Percentiles rank a stretch among this genome's conserved stretches.
These are phyloP conservation scores for Mortierella hygrophila DNA, from an alignment of 192 early-diverging fungal species.

Conservation along the genomic window DNA sequence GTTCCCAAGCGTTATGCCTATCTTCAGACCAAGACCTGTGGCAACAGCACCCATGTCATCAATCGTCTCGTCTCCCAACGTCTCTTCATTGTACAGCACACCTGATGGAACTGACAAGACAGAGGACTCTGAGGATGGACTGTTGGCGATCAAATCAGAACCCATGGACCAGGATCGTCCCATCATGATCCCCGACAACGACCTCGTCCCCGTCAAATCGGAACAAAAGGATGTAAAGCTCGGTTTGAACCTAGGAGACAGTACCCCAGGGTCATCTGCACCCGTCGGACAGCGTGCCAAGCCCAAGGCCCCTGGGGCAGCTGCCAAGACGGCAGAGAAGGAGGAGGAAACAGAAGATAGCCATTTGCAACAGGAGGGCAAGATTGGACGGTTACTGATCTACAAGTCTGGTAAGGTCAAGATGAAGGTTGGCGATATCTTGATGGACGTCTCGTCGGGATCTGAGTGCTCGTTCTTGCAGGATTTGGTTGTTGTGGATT, in stretches of 20 bases:
- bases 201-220: slow-evolving; percentile 19
- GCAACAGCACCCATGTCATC: slow-evolving; percentile 28
- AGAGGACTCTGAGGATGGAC: slow-evolving; percentile 40
- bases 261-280: slow-evolving; percentile 6
- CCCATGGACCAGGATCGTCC: slow-evolving; percentile 39
- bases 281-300: slow-evolving; percentile 34
- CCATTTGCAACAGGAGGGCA: slow-evolving; percentile 62
- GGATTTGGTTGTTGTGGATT: slow-evolving; percentile 71
- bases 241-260: slow-evolving; percentile 14
- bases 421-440: slow-evolving; percentile 70
- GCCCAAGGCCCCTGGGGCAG: slow-evolving; percentile 19
- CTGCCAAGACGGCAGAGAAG: not conserved
- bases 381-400: slow-evolving; percentile 69
- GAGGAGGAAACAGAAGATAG: slow-evolving; percentile 22
- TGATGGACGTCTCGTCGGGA: slow-evolving; percentile 69
- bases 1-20: slow-evolving; percentile 69
- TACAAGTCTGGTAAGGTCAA: slow-evolving; percentile 78
- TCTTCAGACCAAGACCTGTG: slow-evolving; percentile 59
- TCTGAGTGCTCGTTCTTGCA: slow-evolving; percentile 70
- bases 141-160: slow-evolving; percentile 45
- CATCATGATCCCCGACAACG: slow-evolving; percentile 29
- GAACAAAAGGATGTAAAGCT: slow-evolving; percentile 21
- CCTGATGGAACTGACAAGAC: slow-evolving; percentile 12
- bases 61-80: slow-evolving; percentile 23
- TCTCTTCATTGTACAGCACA: slow-evolving; percentile 27